Evolutionary conservation across 2,329 filamentous ascomycete genomes (phyloP).

Genomic region (Ceratocystis cacaofunesta): DNA sequence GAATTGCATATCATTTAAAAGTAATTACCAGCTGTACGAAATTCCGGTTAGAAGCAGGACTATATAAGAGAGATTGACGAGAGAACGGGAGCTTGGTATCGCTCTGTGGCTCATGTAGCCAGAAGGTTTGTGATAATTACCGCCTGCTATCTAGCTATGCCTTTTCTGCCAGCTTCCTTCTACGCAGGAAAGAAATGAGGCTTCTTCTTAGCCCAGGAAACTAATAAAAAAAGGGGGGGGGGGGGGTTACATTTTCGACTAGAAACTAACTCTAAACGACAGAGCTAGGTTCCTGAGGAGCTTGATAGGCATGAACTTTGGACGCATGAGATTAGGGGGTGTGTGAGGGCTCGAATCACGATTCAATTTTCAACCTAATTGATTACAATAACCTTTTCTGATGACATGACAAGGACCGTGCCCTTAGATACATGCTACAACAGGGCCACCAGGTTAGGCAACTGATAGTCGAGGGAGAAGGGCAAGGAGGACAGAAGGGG

Average conservation of each 20-base stretch:
- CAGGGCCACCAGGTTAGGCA: not conserved
- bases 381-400: not conserved
- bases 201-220: not conserved
- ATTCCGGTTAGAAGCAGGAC: not conserved
- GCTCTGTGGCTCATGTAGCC: not conserved
- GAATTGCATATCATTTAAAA: not conserved
- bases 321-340: not conserved
- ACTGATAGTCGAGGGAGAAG: not conserved
- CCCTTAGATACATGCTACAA: not conserved
- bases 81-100: not conserved
- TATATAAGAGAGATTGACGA: not conserved
- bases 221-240: not conserved
- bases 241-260: not conserved
- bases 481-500: not conserved
- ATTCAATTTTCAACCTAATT: not conserved
- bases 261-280: not conserved
- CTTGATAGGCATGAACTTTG: slow-evolving; percentile 1
- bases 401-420: slow-evolving; percentile 1
- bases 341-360: not conserved
- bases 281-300: not conserved
- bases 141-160: too few relatives aligned
- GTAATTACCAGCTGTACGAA: not conserved
- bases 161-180: too few relatives aligned
- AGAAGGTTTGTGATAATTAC: too few relatives aligned
- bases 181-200: too few relatives aligned